Evolutionary conservation across 305 asterid genomes (phyloP).

Genomic region (Solanum hybrid): DNA sequence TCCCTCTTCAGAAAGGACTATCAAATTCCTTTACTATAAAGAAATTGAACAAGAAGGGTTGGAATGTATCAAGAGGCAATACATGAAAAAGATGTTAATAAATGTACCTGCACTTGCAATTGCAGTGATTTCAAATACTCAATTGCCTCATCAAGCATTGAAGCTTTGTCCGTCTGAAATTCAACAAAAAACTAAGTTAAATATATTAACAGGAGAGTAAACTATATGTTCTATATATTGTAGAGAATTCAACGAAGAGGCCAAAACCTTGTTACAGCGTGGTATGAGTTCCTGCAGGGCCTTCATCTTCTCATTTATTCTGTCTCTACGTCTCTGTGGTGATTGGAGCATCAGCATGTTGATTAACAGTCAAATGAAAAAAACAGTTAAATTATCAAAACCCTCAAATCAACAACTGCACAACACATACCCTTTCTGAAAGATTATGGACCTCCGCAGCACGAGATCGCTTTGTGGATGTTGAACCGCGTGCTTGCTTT

Average conservation of each 20-base stretch:
- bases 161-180: conserved; percentile 77
- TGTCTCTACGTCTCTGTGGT: conserved; percentile 78
- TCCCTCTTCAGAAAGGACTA: background rate
- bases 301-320: conserved; percentile 82
- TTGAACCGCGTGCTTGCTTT: conserved; percentile 42
- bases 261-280: conserved; percentile 77
- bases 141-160: conserved; percentile 85
- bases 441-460: conserved; percentile 90
- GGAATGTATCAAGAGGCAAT: background rate
- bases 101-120: conserved; percentile 68
- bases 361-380: background rate
- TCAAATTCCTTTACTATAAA: background rate
- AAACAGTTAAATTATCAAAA: background rate
- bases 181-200: conserved; percentile 2
- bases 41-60: background rate
- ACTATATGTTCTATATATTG: background rate
- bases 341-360: conserved; percentile 6
- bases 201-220: background rate
- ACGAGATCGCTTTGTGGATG: conserved; percentile 67
- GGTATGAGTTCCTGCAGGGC: conserved; percentile 84
- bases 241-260: background rate
- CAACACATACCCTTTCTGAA: conserved; percentile 68
- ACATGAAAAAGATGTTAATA: background rate
- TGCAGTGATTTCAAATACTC: conserved; percentile 78
- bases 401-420: background rate